Evolutionary conservation across 2,329 filamentous ascomycete species (phyloP), one percentile per base, ranked within the genome.

Genomic region (Colletotrichum lindemuthianum): DNA sequence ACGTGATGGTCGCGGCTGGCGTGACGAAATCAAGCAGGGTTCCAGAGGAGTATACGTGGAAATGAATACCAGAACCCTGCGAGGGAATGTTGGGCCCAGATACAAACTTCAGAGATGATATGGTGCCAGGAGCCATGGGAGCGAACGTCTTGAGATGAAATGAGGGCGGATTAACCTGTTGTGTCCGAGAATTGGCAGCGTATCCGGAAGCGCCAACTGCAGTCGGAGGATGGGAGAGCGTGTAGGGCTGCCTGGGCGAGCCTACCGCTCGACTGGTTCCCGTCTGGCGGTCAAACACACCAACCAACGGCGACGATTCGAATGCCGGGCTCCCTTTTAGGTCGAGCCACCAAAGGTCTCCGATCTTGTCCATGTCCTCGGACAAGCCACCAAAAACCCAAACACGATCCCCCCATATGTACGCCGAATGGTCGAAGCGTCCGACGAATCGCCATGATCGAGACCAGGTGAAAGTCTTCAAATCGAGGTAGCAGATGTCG

Each of bases 381-480:
- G 93, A 96, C 53, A 99, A 84, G 2, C 96, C 96, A 43, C 96
- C 96, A 76, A 97, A 97, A 7, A 98, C 93, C 95, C 95, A 99
- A 39, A 99, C 90, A 47, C 93, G 88, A 67, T 96, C 94, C 59
- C 91, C 84, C 85, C 94, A 97, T 65, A 99, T 90, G 84, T 95
- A 97, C 56, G 92, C 93, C 13, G 93, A 93, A 75, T 99, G 96
- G 72, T 99, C 96, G 74, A 97, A 99, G 43, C 96, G 88, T 52
- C 92, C 90, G 33, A 97, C 94, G 74, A 99, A 99, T 66, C 90
- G 92, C 96, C 96, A 99, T 44, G 93, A 90, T 61, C 93, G 89
- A 60, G 95, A 98, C 96, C 96, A 99, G 1, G 94, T 97, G 84
- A 93, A 97, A 2, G 96, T 98, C 81, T 97, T 97, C 50, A 99